Evolutionary conservation across 2,329 filamentous ascomycete species (phyloP), one percentile per base, ranked within the genome.

Genomic region (Calonectria pseudoturangicola): DNA sequence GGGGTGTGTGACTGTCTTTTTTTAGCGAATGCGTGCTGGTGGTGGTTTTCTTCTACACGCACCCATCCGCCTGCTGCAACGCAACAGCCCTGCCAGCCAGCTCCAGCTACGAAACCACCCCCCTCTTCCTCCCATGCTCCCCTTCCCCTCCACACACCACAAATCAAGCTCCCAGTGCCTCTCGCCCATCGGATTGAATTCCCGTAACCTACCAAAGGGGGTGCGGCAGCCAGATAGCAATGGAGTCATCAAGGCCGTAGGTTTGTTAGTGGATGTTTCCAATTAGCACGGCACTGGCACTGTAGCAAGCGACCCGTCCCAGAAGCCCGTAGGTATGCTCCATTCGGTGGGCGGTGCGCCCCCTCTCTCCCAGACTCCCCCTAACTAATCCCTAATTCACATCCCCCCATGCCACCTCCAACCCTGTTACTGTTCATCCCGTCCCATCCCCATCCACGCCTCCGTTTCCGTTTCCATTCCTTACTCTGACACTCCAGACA

Each of bases 391-490:
- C 60, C 66, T 69, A 60, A 65, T 68, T 56, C 68, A 56, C 51
- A 73, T 72, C 68, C 67, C 65, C 68, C 64, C 68, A 67, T 62
- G 66, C 73, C 72, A 68, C 67, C 66, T 45, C 39, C 36, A 67
- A 67, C 69, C 63, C 69, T 63, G 75, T 72, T 69, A 68, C 66
- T 76, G 75, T 78, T 79, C 77, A 54, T 72, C 66, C 66, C 66
- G 66, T 78, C 77, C 71, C 73, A 75, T 79, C 77, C 76, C 71
- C 73, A 76, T 79, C 73, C 69, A 73, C 70, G 41, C 51, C 65
- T 47, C 28, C 63, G 47, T 43, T 73, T 75, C 69, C 71, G 73
- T 76, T 68, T 76, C 70, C 73, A 77, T 79, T 73, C 62, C 72
- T 72, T 68, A 60, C 71, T 74, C 72, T 63, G 65, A 68, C 68